These are phyloP conservation scores for Omphalotus guepiniiformis DNA, from an alignment of 768 basidiomycete genomes.

Conservation along the genomic window DNA sequence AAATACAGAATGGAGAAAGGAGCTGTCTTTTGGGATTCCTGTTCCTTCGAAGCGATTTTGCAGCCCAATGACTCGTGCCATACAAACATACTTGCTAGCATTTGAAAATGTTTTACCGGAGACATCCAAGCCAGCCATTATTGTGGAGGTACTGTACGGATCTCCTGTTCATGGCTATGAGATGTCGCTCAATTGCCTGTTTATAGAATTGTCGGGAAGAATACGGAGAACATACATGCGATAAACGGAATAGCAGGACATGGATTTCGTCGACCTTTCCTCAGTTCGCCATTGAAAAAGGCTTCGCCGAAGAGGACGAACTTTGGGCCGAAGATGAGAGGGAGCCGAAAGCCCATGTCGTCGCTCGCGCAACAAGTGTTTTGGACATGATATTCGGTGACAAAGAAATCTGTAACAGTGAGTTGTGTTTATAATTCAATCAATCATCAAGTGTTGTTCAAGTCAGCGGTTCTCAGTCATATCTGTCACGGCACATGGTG, in stretches of 20 bases:
- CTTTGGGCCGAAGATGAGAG: slow-evolving; percentile 52
- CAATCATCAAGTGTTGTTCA: not conserved
- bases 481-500: slow-evolving; percentile 64
- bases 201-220: slow-evolving; percentile 62
- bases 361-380: slow-evolving; percentile 43
- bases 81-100: slow-evolving; percentile 36
- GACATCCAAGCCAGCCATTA: slow-evolving; percentile 27
- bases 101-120: slow-evolving; percentile 37
- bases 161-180: not conserved
- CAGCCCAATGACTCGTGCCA: slow-evolving; percentile 44
- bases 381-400: slow-evolving; percentile 55
- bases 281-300: slow-evolving; percentile 48
- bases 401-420: slow-evolving; percentile 42
- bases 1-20: slow-evolving; percentile 35
- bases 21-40: slow-evolving; percentile 28
- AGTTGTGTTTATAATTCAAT: slow-evolving; percentile 17
- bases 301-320: slow-evolving; percentile 59
- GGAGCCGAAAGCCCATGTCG: slow-evolving; percentile 46
- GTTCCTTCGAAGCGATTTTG: slow-evolving; percentile 38
- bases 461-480: slow-evolving; percentile 40
- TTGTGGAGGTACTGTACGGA: slow-evolving; percentile 52
- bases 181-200: not conserved
- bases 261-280: slow-evolving; percentile 49
- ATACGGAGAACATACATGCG: slow-evolving; percentile 68
- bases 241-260: slow-evolving; percentile 49